Percentiles rank a stretch among this genome's conserved stretches.
Evolutionary conservation across 345 rosid species (phyloP).

Genomic region (Toxicodendron radicans): DNA sequence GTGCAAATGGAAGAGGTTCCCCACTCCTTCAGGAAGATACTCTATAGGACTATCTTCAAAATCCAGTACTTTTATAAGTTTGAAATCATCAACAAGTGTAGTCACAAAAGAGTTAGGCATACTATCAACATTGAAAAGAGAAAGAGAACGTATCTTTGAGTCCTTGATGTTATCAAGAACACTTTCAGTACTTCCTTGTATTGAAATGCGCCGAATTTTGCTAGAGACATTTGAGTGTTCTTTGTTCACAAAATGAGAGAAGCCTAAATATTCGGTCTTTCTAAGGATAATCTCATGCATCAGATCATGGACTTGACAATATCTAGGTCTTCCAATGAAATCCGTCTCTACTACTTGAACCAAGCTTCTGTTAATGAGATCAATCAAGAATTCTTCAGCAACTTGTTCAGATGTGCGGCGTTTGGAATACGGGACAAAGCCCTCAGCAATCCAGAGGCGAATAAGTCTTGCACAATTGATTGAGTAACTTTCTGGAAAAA

Average conservation of each 20-base stretch:
- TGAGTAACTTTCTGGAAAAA: constrained; percentile 16
- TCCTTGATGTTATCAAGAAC: neutral
- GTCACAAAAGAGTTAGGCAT: neutral
- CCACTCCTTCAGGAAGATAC: neutral
- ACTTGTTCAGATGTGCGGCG: neutral
- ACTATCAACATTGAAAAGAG: constrained; percentile 5
- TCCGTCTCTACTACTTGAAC: constrained; percentile 6
- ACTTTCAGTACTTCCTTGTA: neutral
- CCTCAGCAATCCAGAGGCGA: constrained; percentile 24
- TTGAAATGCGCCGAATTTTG: constrained; percentile 15
- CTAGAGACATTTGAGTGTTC: neutral
- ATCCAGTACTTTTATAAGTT: constrained; percentile 11
- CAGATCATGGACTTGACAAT: constrained; percentile 7
- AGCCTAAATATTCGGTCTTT: constrained; percentile 14
- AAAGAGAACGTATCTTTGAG: constrained; percentile 15
- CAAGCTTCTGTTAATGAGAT: constrained; percentile 20
- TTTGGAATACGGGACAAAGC: constrained; percentile 6
- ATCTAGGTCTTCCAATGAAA: neutral
- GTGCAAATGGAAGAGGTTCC: neutral
- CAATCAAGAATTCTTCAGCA: constrained; percentile 21
- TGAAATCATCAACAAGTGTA: neutral
- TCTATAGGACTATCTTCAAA: neutral
- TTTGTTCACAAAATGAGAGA: neutral
- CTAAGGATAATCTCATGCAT: constrained; percentile 16
- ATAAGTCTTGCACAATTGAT: constrained; percentile 10